Evolutionary conservation across 2,329 filamentous ascomycete genomes (phyloP).

Genomic region (Acarospora socialis): DNA sequence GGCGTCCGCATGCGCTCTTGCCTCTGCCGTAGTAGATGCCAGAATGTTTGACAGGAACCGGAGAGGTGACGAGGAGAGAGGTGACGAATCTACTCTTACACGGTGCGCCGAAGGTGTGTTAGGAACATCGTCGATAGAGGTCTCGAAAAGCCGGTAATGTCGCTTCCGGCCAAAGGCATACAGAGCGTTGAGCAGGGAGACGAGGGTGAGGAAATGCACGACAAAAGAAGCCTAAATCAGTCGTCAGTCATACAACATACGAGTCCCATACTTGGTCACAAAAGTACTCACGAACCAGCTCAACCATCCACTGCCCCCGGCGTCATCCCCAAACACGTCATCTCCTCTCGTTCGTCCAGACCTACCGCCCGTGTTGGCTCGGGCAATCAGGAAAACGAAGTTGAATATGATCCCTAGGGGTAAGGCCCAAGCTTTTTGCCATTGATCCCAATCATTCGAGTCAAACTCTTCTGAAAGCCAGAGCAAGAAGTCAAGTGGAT

Average conservation of each 20-base stretch:
- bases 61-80: constrained; percentile 62
- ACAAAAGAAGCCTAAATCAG: constrained; percentile 47
- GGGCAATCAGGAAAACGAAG: constrained; percentile 63
- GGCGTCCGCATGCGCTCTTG: constrained; percentile 69
- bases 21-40: constrained; percentile 56
- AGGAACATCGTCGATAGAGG: constrained; percentile 59
- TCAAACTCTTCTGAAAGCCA: constrained; percentile 90
- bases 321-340: constrained; percentile 71
- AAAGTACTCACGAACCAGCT: constrained; percentile 43
- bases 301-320: constrained; percentile 48
- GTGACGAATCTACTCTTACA: constrained; percentile 76
- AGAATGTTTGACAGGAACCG: constrained; percentile 57
- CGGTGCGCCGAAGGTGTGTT: constrained; percentile 75
- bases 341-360: constrained; percentile 42
- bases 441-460: constrained; percentile 76
- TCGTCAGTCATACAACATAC: constrained; percentile 10
- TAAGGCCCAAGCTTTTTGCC: constrained; percentile 55
- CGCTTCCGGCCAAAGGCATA: constrained; percentile 72
- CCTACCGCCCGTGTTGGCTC: constrained; percentile 55
- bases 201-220: constrained; percentile 51
- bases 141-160: constrained; percentile 84
- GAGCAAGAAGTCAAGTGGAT: constrained; percentile 77
- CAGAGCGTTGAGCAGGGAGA: constrained; percentile 62
- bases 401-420: constrained; percentile 66
- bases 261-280: constrained; percentile 7